Evolutionary conservation across 805 yeast species (phyloP).

Genomic region (Yamadazyma nakazawae): DNA sequence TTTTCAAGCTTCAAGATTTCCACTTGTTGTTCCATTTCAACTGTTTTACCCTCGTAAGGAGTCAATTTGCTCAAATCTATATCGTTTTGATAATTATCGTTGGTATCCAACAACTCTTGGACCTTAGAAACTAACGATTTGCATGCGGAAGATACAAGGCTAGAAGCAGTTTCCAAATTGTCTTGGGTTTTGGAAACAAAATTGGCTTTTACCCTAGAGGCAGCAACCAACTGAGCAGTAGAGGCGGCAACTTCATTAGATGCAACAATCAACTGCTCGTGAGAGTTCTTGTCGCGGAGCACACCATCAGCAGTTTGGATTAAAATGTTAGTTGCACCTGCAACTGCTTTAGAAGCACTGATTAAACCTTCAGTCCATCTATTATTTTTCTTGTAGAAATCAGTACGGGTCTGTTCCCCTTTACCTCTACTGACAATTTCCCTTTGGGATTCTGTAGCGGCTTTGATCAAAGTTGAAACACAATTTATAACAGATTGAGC

Average conservation of each 20-base stretch:
- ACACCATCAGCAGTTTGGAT: conserved; percentile 88
- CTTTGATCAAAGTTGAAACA: conserved; percentile 63
- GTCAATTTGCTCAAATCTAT: conserved; percentile 67
- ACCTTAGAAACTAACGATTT: conserved; percentile 68
- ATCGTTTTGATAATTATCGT: conserved; percentile 30
- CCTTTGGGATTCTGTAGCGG: conserved; percentile 76
- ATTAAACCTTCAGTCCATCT: conserved; percentile 93
- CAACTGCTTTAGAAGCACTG: conserved; percentile 86
- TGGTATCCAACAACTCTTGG: conserved; percentile 50
- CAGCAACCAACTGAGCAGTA: conserved; percentile 88
- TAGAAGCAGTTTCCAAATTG: conserved; percentile 63
- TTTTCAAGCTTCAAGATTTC: conserved; percentile 82
- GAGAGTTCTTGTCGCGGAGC: conserved; percentile 56
- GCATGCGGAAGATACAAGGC: conserved; percentile 72
- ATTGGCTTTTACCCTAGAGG: conserved; percentile 81
- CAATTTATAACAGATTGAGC: conserved; percentile 81
- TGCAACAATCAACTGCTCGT: conserved; percentile 83
- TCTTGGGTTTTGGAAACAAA: conserved; percentile 76
- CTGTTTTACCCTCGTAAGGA: conserved; percentile 77
- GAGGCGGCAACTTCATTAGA: conserved; percentile 91
- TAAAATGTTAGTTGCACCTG: conserved; percentile 74
- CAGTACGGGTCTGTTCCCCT: conserved; percentile 63
- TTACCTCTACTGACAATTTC: conserved; percentile 74
- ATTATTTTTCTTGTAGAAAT: conserved; percentile 81
- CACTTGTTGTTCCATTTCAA: conserved; percentile 91